Conservation (phyloP, 73 alveolate species). For the Paramecium bursaria region DNA sequence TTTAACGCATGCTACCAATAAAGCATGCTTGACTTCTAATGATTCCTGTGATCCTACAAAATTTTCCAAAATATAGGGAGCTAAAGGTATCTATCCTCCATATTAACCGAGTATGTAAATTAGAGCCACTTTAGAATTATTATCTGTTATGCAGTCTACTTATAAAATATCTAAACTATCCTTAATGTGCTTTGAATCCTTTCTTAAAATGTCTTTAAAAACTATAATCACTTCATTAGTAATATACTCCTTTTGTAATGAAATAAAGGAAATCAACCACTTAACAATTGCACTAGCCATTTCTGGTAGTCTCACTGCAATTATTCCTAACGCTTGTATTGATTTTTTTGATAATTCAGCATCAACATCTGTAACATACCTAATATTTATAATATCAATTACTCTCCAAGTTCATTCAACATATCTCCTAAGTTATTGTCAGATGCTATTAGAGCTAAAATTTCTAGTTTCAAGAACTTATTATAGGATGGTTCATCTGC, state of each 20-base stretch:
- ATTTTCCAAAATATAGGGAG: constrained; percentile 55
- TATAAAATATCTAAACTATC: constrained; percentile 53
- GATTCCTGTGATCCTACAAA: constrained; percentile 46
- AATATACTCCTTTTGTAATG: constrained; percentile 79
- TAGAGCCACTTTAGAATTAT: constrained; percentile 62
- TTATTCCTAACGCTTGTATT: constrained; percentile 80
- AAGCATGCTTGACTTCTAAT: constrained; percentile 55
- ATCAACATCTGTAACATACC: constrained; percentile 93
- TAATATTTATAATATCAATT: no score
- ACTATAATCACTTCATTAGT: constrained; percentile 81
- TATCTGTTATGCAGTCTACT: constrained; percentile 56
- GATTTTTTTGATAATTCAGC: constrained; percentile 87
- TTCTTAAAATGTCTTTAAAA: constrained; percentile 65
- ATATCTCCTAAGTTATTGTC: constrained; percentile 81
- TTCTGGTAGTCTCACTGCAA: constrained; percentile 79
- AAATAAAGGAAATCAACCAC: constrained; percentile 78
- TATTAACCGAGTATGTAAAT: constrained; percentile 61
- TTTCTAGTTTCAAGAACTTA: constrained; percentile 91
- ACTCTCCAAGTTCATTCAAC: constrained; percentile 85
- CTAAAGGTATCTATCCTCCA: constrained; percentile 46
- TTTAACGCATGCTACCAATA: constrained; percentile 49
- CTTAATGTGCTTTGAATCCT: constrained; percentile 59
- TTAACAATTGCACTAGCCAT: constrained; percentile 78
- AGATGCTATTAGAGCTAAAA: constrained; percentile 73
- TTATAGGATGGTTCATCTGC: constrained; percentile 97